Percentiles rank a stretch among this genome's conserved stretches.
phyloP scores from a whole-genome alignment of 345 rosid species.

The Balakata baccata region DNA sequence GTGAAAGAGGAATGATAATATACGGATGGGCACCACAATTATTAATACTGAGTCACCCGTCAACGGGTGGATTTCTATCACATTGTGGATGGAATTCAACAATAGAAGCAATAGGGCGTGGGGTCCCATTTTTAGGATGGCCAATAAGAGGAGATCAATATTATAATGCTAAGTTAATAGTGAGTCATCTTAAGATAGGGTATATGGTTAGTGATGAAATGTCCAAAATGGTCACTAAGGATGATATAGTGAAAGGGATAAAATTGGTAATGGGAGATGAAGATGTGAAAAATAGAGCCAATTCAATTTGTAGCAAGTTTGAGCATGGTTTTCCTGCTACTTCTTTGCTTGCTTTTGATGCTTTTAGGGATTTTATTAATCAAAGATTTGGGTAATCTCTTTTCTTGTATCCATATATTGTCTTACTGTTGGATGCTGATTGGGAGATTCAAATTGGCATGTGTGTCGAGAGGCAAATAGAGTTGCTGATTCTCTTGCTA shows the following conservation, averaged over 20 bases:
- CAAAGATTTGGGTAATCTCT: too few species aligned
- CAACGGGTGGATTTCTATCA: constrained; percentile 46
- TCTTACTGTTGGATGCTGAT: too few species aligned
- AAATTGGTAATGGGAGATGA: constrained; percentile 25
- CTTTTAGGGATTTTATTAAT: constrained; percentile 25
- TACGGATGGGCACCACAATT: constrained; percentile 52
- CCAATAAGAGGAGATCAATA: constrained; percentile 54
- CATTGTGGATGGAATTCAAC: constrained; percentile 64
- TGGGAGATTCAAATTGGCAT: too few species aligned
- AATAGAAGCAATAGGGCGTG: constrained; percentile 45
- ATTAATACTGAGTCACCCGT: constrained; percentile 46
- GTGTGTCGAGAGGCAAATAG: too few species aligned
- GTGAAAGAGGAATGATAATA: constrained; percentile 38
- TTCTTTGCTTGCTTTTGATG: constrained; percentile 26
- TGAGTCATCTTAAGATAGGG: constrained; percentile 38
- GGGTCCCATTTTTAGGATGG: constrained; percentile 48
- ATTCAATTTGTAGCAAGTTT: constrained; percentile 14
- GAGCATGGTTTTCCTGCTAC: constrained; percentile 33
- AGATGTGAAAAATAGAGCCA: constrained; percentile 16
- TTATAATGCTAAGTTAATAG: constrained; percentile 43
- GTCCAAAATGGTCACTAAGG: constrained; percentile 21
- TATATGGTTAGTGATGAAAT: constrained; percentile 24
- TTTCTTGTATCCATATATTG: too few species aligned
- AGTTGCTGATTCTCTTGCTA: too few species aligned
- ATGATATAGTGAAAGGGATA: constrained; percentile 22